These are phyloP conservation scores for Lachnellula hyalina DNA, from an alignment of 2,329 filamentous ascomycete species.

Conservation along the genomic window DNA sequence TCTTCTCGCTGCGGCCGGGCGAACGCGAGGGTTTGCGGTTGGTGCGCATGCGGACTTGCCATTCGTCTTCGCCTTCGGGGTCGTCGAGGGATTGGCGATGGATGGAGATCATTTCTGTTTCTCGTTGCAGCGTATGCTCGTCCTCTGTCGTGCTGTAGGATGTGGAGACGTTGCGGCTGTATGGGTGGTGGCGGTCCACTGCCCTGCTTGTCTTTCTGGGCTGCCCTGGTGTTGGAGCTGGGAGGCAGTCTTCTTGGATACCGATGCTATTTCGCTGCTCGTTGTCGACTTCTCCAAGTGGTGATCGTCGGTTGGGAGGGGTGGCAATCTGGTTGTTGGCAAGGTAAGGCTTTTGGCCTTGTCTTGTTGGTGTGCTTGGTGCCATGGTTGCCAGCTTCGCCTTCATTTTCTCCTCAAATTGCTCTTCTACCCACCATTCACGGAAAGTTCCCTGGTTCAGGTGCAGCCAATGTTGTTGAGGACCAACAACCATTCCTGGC, in stretches of 20 bases:
- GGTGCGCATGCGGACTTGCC: conserved; percentile 68
- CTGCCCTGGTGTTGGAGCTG: conserved; percentile 91
- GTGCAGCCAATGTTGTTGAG: conserved; percentile 98
- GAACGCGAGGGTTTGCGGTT: conserved; percentile 61
- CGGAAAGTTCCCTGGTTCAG: conserved; percentile 94
- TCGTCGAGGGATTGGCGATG: conserved; percentile 61
- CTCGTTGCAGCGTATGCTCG: conserved; percentile 45
- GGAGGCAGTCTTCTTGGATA: conserved; percentile 84
- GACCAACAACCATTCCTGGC: conserved; percentile 97
- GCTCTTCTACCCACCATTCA: conserved; percentile 90
- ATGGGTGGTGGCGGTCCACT: conserved; percentile 67
- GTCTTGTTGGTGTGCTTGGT: conserved; percentile 57
- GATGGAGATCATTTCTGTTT: conserved; percentile 55
- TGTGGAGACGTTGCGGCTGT: conserved; percentile 52
- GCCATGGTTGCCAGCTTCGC: conserved; percentile 44
- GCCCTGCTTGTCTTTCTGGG: conserved; percentile 81
- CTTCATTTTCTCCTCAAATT: conserved; percentile 40
- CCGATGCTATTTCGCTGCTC: conserved; percentile 60
- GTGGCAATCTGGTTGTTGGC: conserved; percentile 70
- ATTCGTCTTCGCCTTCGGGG: conserved; percentile 68
- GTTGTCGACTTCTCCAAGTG: conserved; percentile 89
- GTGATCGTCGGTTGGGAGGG: conserved; percentile 73
- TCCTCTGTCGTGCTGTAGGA: conserved; percentile 38
- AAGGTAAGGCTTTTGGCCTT: conserved; percentile 52
- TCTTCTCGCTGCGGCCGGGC: conserved; percentile 54